Evolutionary conservation across 2,329 filamentous ascomycete species (phyloP), one percentile per base, ranked within the genome.

Genomic region (Dactylellina leptospora): DNA sequence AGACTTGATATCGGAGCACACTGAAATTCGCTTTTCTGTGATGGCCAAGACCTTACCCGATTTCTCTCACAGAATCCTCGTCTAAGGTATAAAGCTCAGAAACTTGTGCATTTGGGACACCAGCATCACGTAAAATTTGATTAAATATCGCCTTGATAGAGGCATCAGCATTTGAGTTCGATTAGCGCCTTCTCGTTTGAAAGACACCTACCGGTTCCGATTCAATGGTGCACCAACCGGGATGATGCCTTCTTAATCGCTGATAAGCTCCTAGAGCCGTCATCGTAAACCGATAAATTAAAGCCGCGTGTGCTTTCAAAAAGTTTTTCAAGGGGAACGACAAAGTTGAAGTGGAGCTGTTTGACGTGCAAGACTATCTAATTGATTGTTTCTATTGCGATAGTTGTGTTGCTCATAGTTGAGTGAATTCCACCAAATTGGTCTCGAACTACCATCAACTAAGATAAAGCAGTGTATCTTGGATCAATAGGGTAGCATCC

Each of bases 51-150:
- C 22, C 83, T 77, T 80, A 90, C 86, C 88, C 86, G 28, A 93
- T 81, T 38, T 83, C 80, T n/a, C 82, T 81, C 27, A 92, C 81
- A 58, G 84, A 84, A 6, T 86, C 84, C 73, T 88, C 84, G 63
- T 96, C 91, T 16, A 96, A 81, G 30, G 85, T 84, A 71, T 92
- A 86, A 0, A 96, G 83, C 78, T 97, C 93, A 71, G 90, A 86
- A 0, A 93, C 85, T 74, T 87, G 89, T 69, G 92, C 85, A 55
- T 88, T 86, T 62, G 85, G 82, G 3, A 95, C 89, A 20, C 92
- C 92, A 70, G 95, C 87, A 51, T 92, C 88, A 30, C 85, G 84
- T 2, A 97, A 83, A 79, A 97, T 93, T 38, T 87, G 86, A 76
- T 92, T 95, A 82, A 97, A 97, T 76, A 93, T 88, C 25, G 86